Evolutionary conservation across 768 basidiomycete species (phyloP), one percentile per base, ranked within the genome.

Genomic region (Krasilnikovozyma curviuscula): DNA sequence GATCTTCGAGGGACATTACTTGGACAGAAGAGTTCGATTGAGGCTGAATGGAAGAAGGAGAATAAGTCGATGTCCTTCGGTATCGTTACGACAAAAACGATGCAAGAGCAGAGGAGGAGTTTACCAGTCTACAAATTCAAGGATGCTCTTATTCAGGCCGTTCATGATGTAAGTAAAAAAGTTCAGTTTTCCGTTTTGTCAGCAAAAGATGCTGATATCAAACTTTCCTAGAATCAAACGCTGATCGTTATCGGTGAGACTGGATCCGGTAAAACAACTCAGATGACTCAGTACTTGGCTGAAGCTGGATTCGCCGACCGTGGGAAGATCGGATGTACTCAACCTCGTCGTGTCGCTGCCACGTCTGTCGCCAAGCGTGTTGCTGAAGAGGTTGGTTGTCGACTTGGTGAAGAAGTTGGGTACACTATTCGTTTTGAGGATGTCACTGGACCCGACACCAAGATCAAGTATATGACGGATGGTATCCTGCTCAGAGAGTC

Each of bases 401-500:
- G 93, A 14, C 69, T 98, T 8, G 93, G 93, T 6, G 85, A 89
- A 61, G 93, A 97, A 64, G 91, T 98, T 53, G 93, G 93, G 7
- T 98, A 98, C 63, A 83, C 83, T 6, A 95, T 98, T 57, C 91
- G 93, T 69, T 98, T 98, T 64, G 93, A 98, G 68, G 93, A 98
- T 65, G 88, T 91, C 66, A 97, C 93, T 6, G 82, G 86, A 60
- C 91, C 93, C 3, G 93, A 98, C 67, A 97, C 93, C 3, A 78
- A 82, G 60, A 98, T 98, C 73, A 98, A 97, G 66, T 98, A 93
- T 73, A 95, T 98, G 93, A 98, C 93, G 59, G 93, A 97, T 61
- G 93, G 93, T 69, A 95, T 98, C 86, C 73, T 98, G 23, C 84
- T 95, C 60, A 76, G 93, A 67, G 93, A 98, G 70, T 85, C 81